Percentiles rank a stretch among this genome's conserved stretches.
Evolutionary conservation across 225 moss, liverwort and hornwort genomes (phyloP).

Genomic region (Neckera pumila): DNA sequence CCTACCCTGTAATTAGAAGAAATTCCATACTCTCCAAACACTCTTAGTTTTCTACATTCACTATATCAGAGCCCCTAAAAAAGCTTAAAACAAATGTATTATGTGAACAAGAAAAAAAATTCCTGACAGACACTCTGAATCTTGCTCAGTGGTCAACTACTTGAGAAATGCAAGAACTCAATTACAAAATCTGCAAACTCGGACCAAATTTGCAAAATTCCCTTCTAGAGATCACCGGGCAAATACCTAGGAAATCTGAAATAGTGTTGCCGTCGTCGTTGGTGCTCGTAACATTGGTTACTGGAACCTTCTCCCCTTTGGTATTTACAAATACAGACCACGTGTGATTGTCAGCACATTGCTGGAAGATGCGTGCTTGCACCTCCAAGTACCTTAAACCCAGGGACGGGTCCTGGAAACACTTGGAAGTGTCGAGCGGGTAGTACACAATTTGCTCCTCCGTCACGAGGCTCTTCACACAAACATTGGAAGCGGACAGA

Average conservation of each 20-base stretch:
- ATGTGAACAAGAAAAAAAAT: too few relatives aligned
- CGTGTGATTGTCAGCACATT: constrained; percentile 12
- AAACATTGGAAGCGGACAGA: constrained; percentile 13
- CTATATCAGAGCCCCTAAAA: not conserved
- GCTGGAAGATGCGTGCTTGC: constrained; percentile 17
- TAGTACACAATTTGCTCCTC: constrained; percentile 8
- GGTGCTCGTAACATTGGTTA: not conserved
- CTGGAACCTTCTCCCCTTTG: not conserved
- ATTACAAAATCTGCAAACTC: not conserved
- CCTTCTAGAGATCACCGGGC: not conserved
- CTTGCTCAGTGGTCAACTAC: not conserved
- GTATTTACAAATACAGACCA: constrained; percentile 35
- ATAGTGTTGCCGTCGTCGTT: not conserved
- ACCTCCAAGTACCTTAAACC: constrained; percentile 13
- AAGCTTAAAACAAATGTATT: too few relatives aligned
- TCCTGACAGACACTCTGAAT: not conserved
- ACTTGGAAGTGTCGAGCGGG: constrained; percentile 15
- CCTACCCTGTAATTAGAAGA: not conserved
- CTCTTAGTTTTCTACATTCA: not conserved
- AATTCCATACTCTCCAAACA: not conserved
- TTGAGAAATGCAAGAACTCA: not conserved
- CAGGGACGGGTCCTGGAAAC: constrained; percentile 1
- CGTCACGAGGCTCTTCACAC: constrained; percentile 11
- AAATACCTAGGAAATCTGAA: constrained; percentile 14
- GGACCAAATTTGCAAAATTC: not conserved